These are phyloP conservation scores for Tympanopsis confertula DNA, from an alignment of 2,329 filamentous ascomycete species.

Conservation along the genomic window DNA sequence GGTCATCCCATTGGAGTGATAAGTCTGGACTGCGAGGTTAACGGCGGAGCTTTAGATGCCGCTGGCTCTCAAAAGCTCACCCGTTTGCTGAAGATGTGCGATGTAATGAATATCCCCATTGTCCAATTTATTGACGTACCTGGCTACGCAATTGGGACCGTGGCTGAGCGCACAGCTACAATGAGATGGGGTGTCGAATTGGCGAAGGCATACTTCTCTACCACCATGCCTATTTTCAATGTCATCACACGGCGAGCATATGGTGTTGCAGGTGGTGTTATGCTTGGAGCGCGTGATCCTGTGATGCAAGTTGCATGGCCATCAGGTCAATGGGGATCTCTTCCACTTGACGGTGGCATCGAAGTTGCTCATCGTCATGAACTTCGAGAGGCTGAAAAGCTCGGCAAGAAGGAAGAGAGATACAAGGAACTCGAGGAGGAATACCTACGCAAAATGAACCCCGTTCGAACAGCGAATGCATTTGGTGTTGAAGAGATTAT, in stretches of 20 bases:
- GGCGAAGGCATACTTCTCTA: constrained; percentile 48
- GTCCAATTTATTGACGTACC: constrained; percentile 51
- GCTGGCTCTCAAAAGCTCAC: constrained; percentile 48
- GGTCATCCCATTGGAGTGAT: constrained; percentile 47
- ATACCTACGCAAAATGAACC: constrained; percentile 51
- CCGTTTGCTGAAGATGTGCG: constrained; percentile 48
- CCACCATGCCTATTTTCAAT: constrained; percentile 49
- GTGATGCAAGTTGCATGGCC: constrained; percentile 53
- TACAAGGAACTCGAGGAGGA: constrained; percentile 47
- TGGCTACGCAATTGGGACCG: constrained; percentile 51
- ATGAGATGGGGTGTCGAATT: constrained; percentile 55
- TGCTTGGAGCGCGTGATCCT: constrained; percentile 51
- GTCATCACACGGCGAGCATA: constrained; percentile 50
- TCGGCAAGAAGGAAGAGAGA: constrained; percentile 32
- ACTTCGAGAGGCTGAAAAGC: constrained; percentile 38
- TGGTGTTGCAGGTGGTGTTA: constrained; percentile 52
- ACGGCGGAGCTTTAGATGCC: constrained; percentile 49
- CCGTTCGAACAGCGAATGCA: constrained; percentile 49
- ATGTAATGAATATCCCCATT: constrained; percentile 53
- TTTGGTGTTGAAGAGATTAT: constrained; percentile 56
- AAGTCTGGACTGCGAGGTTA: constrained; percentile 47
- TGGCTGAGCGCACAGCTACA: constrained; percentile 48
- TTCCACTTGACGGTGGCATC: constrained; percentile 53
- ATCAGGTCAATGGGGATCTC: constrained; percentile 46
- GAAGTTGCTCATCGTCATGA: constrained; percentile 52